Base-by-base conservation (phyloP, 257 asterid species). In the Scutellaria barbata region DNA sequence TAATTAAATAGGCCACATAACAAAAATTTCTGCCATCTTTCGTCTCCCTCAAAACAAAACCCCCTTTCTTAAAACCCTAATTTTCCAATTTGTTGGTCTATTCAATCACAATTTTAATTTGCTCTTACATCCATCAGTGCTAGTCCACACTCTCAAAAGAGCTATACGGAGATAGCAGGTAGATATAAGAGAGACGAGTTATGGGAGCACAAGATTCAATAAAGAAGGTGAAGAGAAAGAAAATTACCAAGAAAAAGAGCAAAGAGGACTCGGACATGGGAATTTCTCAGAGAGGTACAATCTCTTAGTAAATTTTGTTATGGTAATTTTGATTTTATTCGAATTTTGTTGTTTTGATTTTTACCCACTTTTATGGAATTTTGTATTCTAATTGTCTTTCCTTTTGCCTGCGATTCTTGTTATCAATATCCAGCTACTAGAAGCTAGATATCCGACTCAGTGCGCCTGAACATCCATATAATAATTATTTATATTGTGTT, bases 201-300 rank as follows among this genome's bases (percentile, higher is more conserved):
- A 81, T 81, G 85, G 85, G 67, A 18, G 66, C 72, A 11, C 74
- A 81, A 22, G 74, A 33, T 69, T 70, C 81, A 57, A 39, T 37
- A 16, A 73, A 42, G 77, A 77, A 73, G 74, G 63, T 17, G 1
- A 81, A 70, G 58, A 77, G 78, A 66, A 74, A 55, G 78, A 53
- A 52, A 54, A 59, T 13, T 35, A 41, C 53, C 10, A 72, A 71
- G 75, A 67, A 13, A 64, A 62, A 16, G 20, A 46, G 58, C 40
- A 73, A 66, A 71, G 47, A 5, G 8, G 69, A 39, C 5, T 71
- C 60, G 6, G 70, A 37, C 20, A 16, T 14, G 37, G 58, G 46
- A 9, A 47, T 30, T 25, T 74, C 67, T 68, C 63, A 33, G 46
- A 35, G 30, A 45, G 50, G 80, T 69, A 12, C 18, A 30, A 47